Conservation (phyloP, 208 protist genomes). For the Trypanosoma theileri region DNA sequence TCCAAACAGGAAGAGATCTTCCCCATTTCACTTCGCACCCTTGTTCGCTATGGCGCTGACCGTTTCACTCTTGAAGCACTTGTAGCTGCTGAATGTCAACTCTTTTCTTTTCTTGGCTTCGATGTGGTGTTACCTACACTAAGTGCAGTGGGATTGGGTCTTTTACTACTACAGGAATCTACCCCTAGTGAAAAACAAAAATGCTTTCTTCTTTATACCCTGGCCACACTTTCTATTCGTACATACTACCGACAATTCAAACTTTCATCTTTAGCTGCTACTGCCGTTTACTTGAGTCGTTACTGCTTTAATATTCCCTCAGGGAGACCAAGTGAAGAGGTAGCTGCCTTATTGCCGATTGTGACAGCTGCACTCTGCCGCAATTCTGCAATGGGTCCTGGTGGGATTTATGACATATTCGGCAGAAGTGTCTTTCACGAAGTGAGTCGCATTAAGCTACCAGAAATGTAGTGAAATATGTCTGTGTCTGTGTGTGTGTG, state of each 20-base stretch:
- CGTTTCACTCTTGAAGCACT: constrained; percentile 81
- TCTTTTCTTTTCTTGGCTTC: constrained; percentile 51
- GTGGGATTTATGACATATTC: constrained; percentile 50
- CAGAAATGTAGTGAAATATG: constrained; percentile 6
- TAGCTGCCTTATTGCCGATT: constrained; percentile 41
- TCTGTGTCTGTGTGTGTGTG: not conserved
- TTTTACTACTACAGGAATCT: constrained; percentile 72
- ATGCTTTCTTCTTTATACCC: constrained; percentile 51
- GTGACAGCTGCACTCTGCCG: constrained; percentile 31
- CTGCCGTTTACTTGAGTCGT: constrained; percentile 67
- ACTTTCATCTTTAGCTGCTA: constrained; percentile 55
- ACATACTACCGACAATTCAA: constrained; percentile 57
- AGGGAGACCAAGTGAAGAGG: constrained; percentile 35
- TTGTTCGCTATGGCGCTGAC: constrained; percentile 91
- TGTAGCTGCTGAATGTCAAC: constrained; percentile 42
- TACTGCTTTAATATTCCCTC: constrained; percentile 38
- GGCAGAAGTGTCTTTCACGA: constrained; percentile 31
- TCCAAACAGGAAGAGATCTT: constrained; percentile 99
- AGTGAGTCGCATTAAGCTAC: constrained; percentile 40
- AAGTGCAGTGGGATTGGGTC: constrained; percentile 42
- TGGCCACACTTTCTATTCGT: constrained; percentile 53
- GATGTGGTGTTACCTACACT: constrained; percentile 47
- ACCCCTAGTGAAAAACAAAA: constrained; percentile 46
- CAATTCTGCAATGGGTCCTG: constrained; percentile 12
- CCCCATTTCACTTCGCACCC: constrained; percentile 79